Conservation (phyloP, 2,329 filamentous ascomycete species). For the Camillea tinctor region DNA sequence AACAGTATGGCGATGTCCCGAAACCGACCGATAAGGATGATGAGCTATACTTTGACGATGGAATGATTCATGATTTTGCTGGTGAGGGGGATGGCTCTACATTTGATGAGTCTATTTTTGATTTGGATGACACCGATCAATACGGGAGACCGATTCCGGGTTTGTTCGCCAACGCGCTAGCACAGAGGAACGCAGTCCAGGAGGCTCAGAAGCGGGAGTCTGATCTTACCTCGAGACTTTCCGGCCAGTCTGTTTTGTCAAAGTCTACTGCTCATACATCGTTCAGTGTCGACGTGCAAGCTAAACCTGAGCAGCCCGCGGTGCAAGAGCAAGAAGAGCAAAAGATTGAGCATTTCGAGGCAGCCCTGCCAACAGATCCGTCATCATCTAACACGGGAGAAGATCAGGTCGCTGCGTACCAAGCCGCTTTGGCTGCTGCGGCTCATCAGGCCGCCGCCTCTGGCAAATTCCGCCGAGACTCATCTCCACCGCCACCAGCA, state of each 20-base stretch:
- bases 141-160: constrained; percentile 61
- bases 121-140: constrained; percentile 62
- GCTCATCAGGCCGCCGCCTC: constrained; percentile 73
- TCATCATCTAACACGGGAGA: constrained; percentile 14
- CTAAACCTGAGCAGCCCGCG: constrained; percentile 15
- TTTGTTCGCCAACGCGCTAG: constrained; percentile 54
- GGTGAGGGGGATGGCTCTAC: constrained; percentile 52
- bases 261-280: constrained; percentile 56
- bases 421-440: constrained; percentile 80
- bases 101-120: constrained; percentile 74
- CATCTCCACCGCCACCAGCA: constrained; percentile 39
- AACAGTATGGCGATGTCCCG: constrained; percentile 11
- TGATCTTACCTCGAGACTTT: constrained; percentile 45
- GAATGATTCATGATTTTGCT: constrained; percentile 53
- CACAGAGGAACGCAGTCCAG: constrained; percentile 39
- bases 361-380: constrained; percentile 16
- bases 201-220: constrained; percentile 44
- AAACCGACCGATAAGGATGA: constrained; percentile 43
- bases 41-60: constrained; percentile 70
- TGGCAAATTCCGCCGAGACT: constrained; percentile 69
- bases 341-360: constrained; percentile 15
- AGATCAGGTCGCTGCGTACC: constrained; percentile 62
- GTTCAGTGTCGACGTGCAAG: constrained; percentile 36
- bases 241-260: constrained; percentile 41
- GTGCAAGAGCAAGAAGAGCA: constrained; percentile 5